Percentiles rank a stretch among this genome's conserved stretches.
Conservation (phyloP, 805 yeast species). For the Myxozyma geophila region DNA sequence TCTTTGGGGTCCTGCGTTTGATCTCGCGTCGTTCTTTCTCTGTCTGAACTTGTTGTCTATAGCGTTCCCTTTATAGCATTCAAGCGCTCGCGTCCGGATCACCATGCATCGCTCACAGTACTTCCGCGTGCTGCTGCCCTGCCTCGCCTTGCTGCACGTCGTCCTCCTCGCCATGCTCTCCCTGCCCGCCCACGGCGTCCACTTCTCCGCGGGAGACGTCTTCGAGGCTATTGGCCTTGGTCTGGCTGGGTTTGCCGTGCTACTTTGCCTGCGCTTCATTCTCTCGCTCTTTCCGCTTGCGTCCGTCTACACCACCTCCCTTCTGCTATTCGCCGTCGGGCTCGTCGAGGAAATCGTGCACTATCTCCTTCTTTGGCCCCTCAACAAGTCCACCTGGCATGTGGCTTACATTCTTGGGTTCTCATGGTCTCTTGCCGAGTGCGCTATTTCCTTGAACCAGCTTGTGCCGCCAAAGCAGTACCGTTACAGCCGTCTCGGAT, state of each 20-base stretch:
- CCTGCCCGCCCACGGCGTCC: slow-evolving; percentile 27
- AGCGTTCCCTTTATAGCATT: background rate
- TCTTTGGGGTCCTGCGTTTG: background rate
- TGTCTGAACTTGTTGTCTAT: background rate
- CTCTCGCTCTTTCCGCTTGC: slow-evolving; percentile 32
- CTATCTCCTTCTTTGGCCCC: slow-evolving; percentile 19
- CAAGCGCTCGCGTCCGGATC: background rate
- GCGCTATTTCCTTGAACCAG: slow-evolving; percentile 28
- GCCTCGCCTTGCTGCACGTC: slow-evolving; percentile 25
- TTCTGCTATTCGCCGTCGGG: slow-evolving; percentile 30
- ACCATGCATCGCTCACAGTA: slow-evolving; percentile 31
- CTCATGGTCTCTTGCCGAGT: slow-evolving; percentile 32
- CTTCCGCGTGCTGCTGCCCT: slow-evolving; percentile 28
- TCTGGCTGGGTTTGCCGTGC: slow-evolving; percentile 25
- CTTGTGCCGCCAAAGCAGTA: slow-evolving; percentile 32
- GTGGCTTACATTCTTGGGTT: slow-evolving; percentile 28
- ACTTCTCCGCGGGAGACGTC: slow-evolving; percentile 12
- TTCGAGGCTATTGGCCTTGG: slow-evolving; percentile 26
- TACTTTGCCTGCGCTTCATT: slow-evolving; percentile 25
- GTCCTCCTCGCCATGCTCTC: slow-evolving; percentile 22
- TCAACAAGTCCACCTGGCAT: slow-evolving; percentile 28
- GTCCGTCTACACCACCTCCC: slow-evolving; percentile 31
- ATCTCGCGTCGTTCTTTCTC: background rate
- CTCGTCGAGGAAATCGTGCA: slow-evolving; percentile 30
- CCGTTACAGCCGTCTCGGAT: slow-evolving; percentile 22